Percentiles rank a stretch among this genome's conserved stretches.
Evolutionary conservation across 2,329 filamentous ascomycete species (phyloP).

Genomic region (Claviceps arundinis): DNA sequence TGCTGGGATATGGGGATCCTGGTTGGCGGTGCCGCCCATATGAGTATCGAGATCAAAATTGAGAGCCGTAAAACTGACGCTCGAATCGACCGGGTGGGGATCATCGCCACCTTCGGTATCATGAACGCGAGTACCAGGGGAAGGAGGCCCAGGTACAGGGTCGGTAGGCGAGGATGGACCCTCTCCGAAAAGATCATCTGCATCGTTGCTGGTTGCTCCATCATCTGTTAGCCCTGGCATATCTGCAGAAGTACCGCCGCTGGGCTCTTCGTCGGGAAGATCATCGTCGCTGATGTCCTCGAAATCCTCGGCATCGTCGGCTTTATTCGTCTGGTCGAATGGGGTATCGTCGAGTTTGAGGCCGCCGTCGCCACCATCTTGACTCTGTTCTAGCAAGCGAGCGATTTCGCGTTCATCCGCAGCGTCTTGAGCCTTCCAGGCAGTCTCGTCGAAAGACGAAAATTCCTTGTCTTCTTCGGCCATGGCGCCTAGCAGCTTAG

Average conservation of each 20-base stretch:
- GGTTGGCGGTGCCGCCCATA: conserved; percentile 32
- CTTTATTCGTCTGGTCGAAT: conserved; percentile 63
- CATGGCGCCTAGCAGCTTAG: conserved; percentile 14
- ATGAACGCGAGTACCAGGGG: conserved; percentile 29
- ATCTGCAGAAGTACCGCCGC: conserved; percentile 28
- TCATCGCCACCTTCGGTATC: conserved; percentile 25
- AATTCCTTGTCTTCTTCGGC: conserved; percentile 19
- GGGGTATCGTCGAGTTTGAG: conserved; percentile 30
- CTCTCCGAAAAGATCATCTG: conserved; percentile 59
- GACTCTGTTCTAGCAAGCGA: conserved; percentile 28
- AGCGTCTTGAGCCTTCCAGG: conserved; percentile 30
- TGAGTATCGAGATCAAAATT: conserved; percentile 36
- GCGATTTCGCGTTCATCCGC: conserved; percentile 36
- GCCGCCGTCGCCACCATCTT: conserved; percentile 24
- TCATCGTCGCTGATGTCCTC: conserved; percentile 89
- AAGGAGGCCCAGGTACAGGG: conserved; percentile 26
- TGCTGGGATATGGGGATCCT: conserved; percentile 51
- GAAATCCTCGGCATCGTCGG: conserved; percentile 81
- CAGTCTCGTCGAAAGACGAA: conserved; percentile 21
- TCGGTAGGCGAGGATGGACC: conserved; percentile 37
- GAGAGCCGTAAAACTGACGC: conserved; percentile 25
- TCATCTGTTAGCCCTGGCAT: conserved; percentile 46
- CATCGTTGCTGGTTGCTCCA: conserved; percentile 44
- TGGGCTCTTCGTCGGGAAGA: conserved; percentile 61
- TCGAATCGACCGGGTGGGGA: conserved; percentile 18